Base-by-base conservation (phyloP, 805 yeast genomes). In the Lipomyces kockii region DNA sequence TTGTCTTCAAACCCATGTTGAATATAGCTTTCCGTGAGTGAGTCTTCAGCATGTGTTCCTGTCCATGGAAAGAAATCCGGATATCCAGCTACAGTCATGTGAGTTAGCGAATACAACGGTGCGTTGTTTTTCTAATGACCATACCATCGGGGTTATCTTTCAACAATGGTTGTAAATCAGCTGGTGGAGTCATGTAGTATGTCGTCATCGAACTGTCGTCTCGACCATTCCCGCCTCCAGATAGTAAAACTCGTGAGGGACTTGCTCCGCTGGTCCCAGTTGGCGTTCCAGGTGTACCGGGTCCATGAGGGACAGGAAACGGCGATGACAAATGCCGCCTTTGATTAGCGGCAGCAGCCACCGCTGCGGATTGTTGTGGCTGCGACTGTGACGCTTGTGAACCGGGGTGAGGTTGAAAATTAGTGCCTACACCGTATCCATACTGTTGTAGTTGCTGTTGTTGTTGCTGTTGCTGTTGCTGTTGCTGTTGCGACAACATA, bases 21-120 rank as follows among this genome's bases (percentile, higher is more conserved):
- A 55, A 91, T 80, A 74, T 83, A 81, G 43, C 80, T 83, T 60
- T 83, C 81, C 73, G 88, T 83, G 32, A 86, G 76, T 3, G 78
- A 81, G 71, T 86, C 87, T 66, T 89, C 92, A 11, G 80, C 80
- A 9, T 81, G 70, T 5, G 83, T 82, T 72, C 87, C 91, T 52
- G 80, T 79, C 95, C 96, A 91, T 0, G 92, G 89, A 52, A 77
- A 78, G 75, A 85, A 90, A 76, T 90, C 97, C 0, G 97, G 97
- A 72, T 84, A 89, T 7, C 69, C 70, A 35, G 66, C 71, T 67
- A 20, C 14, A 37, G 39, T 35, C 17, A 27, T 6, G 20, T 9
- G 8, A 49, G 51, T 60, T 29, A 64, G 63, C 17, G 14, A 29
- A 17, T 14, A n/a, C n/a, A 29, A 6, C 49, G 17, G 1, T 22